Percentiles rank a stretch among this genome's conserved stretches.
These are phyloP conservation scores for Syncephalastrum monosporum DNA, from an alignment of 371 early-diverging fungal species.

Conservation along the genomic window DNA sequence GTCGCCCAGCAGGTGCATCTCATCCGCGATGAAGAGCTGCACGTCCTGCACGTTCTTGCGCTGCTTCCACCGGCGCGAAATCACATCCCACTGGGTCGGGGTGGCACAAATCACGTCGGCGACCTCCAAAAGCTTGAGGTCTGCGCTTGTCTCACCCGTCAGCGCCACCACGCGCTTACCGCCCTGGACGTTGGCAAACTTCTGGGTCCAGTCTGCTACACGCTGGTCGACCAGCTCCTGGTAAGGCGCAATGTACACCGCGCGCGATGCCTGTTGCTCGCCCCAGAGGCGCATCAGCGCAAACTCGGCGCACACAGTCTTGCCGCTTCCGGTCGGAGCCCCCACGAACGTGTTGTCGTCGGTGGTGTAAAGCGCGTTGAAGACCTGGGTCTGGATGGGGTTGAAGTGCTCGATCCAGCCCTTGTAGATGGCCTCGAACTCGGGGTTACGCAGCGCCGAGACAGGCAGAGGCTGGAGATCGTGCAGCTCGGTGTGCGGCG, in stretches of 20 bases:
- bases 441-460: slow-evolving; percentile 72
- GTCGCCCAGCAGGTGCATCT: slow-evolving; percentile 94
- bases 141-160: slow-evolving; percentile 95
- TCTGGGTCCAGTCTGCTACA: slow-evolving; percentile 74
- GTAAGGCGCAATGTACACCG: slow-evolving; percentile 94
- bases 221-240: slow-evolving; percentile 84
- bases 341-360: slow-evolving; percentile 95
- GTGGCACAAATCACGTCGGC: slow-evolving; percentile 94
- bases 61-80: slow-evolving; percentile 95
- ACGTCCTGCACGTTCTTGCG: slow-evolving; percentile 89
- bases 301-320: slow-evolving; percentile 96
- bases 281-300: slow-evolving; percentile 88
- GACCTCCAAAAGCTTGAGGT: slow-evolving; percentile 81
- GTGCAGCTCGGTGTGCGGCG: slow-evolving; percentile 92
- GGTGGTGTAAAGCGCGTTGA: slow-evolving; percentile 86
- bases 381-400: slow-evolving; percentile 96
- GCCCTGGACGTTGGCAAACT: slow-evolving; percentile 65
- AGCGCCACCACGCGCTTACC: slow-evolving; percentile 84
- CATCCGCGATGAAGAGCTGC: slow-evolving; percentile 93
- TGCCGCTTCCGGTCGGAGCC: slow-evolving; percentile 97
- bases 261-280: slow-evolving; percentile 56
- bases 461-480: slow-evolving; percentile 91
- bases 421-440: slow-evolving; percentile 67
- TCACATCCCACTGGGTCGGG: slow-evolving; percentile 98
- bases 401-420: slow-evolving; percentile 81